A percentile compares a stretch with the other conserved stretches of the same genome.
phyloP scores from a whole-genome alignment of 768 basidiomycete species.

The Sporobolomyces phaffii region DNA sequence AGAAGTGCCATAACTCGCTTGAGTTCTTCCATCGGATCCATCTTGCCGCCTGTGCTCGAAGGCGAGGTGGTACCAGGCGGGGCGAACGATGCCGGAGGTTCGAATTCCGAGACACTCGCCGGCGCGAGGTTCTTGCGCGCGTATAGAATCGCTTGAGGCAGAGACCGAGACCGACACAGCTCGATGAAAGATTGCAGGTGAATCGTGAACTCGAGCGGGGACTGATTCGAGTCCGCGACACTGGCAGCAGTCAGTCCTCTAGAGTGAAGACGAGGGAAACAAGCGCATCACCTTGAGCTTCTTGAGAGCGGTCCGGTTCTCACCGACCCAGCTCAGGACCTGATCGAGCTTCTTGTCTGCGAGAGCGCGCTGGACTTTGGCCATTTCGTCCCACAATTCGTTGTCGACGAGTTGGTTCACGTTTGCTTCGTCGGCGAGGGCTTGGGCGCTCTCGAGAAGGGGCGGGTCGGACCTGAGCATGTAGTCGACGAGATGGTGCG shows the following conservation, averaged over 20 bases:
- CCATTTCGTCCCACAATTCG: conserved; percentile 82
- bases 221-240: too few species aligned
- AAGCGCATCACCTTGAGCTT: conserved; percentile 69
- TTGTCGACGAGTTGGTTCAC: conserved; percentile 57
- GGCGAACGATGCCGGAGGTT: not conserved
- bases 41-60: conserved; percentile 37
- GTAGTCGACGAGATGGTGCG: conserved; percentile 92
- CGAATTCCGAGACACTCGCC: conserved; percentile 48
- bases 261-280: too few species aligned
- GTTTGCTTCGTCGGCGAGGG: conserved; percentile 65
- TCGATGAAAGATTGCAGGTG: conserved; percentile 96
- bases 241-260: too few species aligned
- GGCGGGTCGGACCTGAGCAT: conserved; percentile 59
- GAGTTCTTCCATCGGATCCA: conserved; percentile 58
- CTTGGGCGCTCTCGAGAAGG: conserved; percentile 67
- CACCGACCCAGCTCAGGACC: conserved; percentile 90
- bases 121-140: conserved; percentile 68
- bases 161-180: conserved; percentile 63
- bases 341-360: conserved; percentile 70
- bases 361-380: conserved; percentile 76
- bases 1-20: conserved; percentile 69
- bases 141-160: conserved; percentile 74
- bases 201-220: conserved; percentile 90
- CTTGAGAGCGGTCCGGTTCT: conserved; percentile 84
- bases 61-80: not conserved